Percentiles rank a stretch among this genome's conserved stretches.
Evolutionary conservation across 2,329 filamentous ascomycete genomes (phyloP).

Genomic region (Ophiostoma quercus): DNA sequence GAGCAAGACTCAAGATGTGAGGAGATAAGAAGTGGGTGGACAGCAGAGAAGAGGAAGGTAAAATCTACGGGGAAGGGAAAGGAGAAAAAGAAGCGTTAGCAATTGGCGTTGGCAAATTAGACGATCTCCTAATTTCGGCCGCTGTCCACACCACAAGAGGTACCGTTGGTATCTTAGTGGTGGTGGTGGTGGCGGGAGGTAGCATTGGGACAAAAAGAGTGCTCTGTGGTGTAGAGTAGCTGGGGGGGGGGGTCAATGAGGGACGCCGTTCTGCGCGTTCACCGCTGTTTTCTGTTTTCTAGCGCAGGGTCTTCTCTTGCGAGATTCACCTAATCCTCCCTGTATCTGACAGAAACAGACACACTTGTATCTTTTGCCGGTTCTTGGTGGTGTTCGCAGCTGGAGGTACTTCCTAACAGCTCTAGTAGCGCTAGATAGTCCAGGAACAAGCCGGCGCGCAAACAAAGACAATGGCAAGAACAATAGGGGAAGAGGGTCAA

Average conservation of each 20-base stretch:
- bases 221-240: neutral
- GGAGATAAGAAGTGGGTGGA: slow-evolving; percentile 12
- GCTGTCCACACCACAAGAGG: slow-evolving; percentile 9
- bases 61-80: slow-evolving; percentile 33
- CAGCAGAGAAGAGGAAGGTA: neutral
- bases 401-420: neutral
- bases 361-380: neutral
- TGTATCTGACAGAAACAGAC: neutral
- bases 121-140: slow-evolving; percentile 13
- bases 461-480: slow-evolving; percentile 1
- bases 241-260: neutral
- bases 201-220: slow-evolving; percentile 13
- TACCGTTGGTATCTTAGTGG: neutral
- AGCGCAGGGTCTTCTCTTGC: slow-evolving; percentile 2
- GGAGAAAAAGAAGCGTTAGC: slow-evolving; percentile 31
- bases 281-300: slow-evolving; percentile 26
- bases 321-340: neutral
- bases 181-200: slow-evolving; percentile 10
- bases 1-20: neutral
- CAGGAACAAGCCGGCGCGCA: neutral
- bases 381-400: neutral
- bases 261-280: slow-evolving; percentile 19
- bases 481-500: slow-evolving; percentile 4
- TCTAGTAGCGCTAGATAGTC: neutral
- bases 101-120: slow-evolving; percentile 6